Evolutionary conservation across 2,329 filamentous ascomycete genomes (phyloP).

Genomic region (Delphinella strobiligena): DNA sequence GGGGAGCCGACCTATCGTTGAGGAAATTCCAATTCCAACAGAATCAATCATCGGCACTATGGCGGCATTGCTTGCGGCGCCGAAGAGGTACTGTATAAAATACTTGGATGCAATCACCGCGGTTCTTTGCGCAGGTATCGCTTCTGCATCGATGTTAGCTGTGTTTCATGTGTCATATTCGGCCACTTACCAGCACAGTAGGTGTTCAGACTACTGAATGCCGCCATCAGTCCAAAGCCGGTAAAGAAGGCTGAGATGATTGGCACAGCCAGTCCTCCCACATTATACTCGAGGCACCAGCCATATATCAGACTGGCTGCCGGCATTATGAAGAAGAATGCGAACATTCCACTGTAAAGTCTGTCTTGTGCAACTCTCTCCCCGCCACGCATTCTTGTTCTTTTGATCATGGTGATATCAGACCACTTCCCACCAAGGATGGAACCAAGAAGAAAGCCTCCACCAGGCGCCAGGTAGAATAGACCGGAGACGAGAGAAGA

Average conservation of each 20-base stretch:
- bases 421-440: conserved; percentile 57
- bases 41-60: conserved; percentile 57
- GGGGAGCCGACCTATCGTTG: conserved; percentile 42
- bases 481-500: conserved; percentile 53
- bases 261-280: conserved; percentile 44
- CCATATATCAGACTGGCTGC: conserved; percentile 52
- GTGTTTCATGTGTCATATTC: background rate
- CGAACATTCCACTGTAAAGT: conserved; percentile 44
- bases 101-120: conserved; percentile 65
- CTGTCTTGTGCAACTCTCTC: conserved; percentile 54
- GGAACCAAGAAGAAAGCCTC: conserved; percentile 54
- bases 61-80: conserved; percentile 53
- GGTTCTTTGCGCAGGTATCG: conserved; percentile 56
- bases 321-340: conserved; percentile 43
- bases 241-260: conserved; percentile 60
- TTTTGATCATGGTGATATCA: conserved; percentile 52
- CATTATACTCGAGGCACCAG: conserved; percentile 42
- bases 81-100: conserved; percentile 61
- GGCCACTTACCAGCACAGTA: conserved; percentile 48
- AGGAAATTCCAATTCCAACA: conserved; percentile 68
- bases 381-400: conserved; percentile 43
- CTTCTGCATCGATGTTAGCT: conserved; percentile 34
- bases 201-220: conserved; percentile 60
- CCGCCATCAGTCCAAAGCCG: conserved; percentile 57
- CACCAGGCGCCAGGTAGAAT: conserved; percentile 59